These are phyloP conservation scores for Dioscorea dumetorum DNA, from an alignment of 106 monocot genomes.

Conservation along the genomic window DNA sequence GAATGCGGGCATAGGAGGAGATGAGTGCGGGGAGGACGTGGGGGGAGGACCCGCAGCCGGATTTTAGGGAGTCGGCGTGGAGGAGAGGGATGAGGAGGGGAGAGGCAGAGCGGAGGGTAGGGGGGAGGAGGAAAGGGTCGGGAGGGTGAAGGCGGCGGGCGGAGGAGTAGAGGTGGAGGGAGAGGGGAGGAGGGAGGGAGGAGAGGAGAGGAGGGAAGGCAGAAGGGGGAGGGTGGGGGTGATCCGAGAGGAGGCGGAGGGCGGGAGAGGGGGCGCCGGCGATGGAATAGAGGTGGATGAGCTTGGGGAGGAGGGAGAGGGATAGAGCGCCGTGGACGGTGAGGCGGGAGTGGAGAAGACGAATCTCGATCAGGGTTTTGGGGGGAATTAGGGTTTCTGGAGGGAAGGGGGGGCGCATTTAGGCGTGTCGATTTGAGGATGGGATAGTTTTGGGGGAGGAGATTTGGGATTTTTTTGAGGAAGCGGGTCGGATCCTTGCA, in stretches of 20 bases:
- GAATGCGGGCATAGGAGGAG: slow-evolving; percentile 11
- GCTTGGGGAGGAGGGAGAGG: slow-evolving; percentile 22
- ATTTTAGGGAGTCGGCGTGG: slow-evolving; percentile 26
- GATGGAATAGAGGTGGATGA: slow-evolving; percentile 27
- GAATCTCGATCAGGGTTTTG: not conserved
- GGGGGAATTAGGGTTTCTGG: too few species aligned
- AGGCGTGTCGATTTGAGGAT: too few species aligned
- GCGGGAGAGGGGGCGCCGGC: slow-evolving; percentile 16
- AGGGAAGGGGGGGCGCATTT: too few species aligned
- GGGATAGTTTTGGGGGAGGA: too few species aligned
- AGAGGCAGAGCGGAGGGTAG: slow-evolving; percentile 10
- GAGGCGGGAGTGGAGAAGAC: slow-evolving; percentile 9
- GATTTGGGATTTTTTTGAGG: too few species aligned
- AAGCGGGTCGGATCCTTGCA: too few species aligned
- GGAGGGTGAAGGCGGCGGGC: slow-evolving; percentile 21
- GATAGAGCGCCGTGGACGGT: slow-evolving; percentile 9
- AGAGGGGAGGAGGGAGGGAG: not conserved
- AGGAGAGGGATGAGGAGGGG: not conserved
- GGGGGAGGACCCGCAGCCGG: not conserved
- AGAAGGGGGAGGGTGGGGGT: slow-evolving; percentile 17
- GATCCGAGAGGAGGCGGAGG: slow-evolving; percentile 14
- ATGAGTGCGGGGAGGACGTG: slow-evolving; percentile 15
- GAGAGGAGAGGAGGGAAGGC: slow-evolving; percentile 24
- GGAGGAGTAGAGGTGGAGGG: slow-evolving; percentile 11
- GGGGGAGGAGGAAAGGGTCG: slow-evolving; percentile 23